Evolutionary conservation across 2,329 filamentous ascomycete genomes (phyloP).

Genomic region (Seiridium cupressi): DNA sequence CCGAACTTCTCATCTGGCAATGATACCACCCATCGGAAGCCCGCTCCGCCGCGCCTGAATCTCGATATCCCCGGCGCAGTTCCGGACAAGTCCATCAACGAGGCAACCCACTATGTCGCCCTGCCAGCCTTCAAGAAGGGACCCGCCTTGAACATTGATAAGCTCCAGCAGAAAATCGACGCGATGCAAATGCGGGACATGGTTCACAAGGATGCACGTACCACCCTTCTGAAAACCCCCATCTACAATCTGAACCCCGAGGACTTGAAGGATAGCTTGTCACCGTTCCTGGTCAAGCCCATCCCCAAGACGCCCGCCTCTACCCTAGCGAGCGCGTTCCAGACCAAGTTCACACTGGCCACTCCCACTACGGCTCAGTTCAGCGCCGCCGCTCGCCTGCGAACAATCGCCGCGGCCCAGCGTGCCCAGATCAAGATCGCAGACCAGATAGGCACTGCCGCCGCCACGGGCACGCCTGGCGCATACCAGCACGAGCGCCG

Average conservation of each 20-base stretch:
- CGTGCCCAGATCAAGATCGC: neutral
- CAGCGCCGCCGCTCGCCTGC: neutral
- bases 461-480: neutral
- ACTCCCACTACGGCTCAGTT: constrained; percentile 4
- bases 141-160: neutral
- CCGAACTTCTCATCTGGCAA: neutral
- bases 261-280: neutral
- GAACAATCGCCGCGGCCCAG: neutral
- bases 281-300: neutral
- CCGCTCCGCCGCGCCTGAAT: neutral
- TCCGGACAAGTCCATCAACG: neutral
- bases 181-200: neutral
- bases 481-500: neutral
- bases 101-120: neutral
- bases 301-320: neutral
- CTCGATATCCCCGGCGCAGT: neutral
- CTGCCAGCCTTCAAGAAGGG: neutral
- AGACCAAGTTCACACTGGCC: neutral
- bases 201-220: neutral
- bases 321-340: neutral
- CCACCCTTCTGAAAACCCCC: neutral
- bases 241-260: neutral
- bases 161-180: neutral
- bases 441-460: neutral
- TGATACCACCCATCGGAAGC: neutral